Evolutionary conservation across 768 basidiomycete species (phyloP).

Genomic region (Phallus indusiatus): DNA sequence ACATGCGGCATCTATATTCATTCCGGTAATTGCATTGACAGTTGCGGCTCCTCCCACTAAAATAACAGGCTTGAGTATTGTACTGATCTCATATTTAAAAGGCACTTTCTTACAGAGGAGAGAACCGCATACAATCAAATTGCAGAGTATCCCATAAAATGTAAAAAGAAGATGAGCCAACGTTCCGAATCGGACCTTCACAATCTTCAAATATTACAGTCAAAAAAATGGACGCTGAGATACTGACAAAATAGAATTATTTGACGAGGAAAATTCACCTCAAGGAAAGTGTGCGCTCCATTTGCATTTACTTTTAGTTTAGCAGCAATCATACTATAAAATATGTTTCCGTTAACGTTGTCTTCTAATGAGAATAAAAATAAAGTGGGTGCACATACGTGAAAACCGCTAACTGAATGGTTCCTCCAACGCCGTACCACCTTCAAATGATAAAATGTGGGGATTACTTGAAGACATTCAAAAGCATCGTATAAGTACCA

Average conservation of each 20-base stretch:
- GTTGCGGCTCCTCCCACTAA: constrained; percentile 37
- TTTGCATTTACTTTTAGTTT: constrained; percentile 54
- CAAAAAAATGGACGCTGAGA: no score
- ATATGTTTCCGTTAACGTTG: background rate
- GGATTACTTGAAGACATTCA: background rate
- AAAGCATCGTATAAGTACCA: constrained; percentile 26
- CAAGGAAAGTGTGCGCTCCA: constrained; percentile 47
- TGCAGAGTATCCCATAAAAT: constrained; percentile 43
- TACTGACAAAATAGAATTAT: no score
- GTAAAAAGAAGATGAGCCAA: constrained; percentile 39
- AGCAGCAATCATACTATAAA: constrained; percentile 28
- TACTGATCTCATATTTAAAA: background rate
- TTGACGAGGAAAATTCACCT: constrained; percentile 21
- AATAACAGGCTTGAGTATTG: background rate
- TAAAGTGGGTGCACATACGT: constrained; percentile 9
- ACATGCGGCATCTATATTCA: constrained; percentile 34
- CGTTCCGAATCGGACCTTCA: constrained; percentile 39
- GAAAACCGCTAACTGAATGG: constrained; percentile 45
- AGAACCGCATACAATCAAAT: constrained; percentile 41
- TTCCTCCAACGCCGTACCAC: constrained; percentile 45
- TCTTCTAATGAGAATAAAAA: constrained; percentile 14
- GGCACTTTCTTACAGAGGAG: constrained; percentile 31
- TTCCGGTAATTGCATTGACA: constrained; percentile 36
- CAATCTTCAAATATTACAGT: constrained; percentile 26
- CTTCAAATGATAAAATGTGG: constrained; percentile 14